Evolutionary conservation across 805 yeast species (phyloP).

Genomic region (Monosporozyma aerobia): DNA sequence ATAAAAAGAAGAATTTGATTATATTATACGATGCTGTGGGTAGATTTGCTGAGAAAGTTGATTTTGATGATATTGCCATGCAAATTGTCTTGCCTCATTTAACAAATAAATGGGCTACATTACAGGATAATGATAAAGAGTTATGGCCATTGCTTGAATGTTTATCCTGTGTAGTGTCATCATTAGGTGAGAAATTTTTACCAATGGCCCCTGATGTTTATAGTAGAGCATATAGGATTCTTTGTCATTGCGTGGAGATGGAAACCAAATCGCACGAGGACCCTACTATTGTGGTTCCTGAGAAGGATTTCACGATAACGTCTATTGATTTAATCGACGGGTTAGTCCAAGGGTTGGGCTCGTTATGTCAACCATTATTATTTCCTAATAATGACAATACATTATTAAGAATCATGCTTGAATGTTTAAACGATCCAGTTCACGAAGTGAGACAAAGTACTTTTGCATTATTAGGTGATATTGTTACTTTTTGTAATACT

Average conservation of each 20-base stretch:
- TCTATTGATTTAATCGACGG: conserved; percentile 89
- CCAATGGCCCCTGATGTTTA: conserved; percentile 86
- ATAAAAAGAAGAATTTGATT: conserved; percentile 74
- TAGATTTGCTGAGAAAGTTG: conserved; percentile 71
- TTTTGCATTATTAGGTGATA: conserved; percentile 83
- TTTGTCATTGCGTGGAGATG: conserved; percentile 56
- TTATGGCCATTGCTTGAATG: conserved; percentile 91
- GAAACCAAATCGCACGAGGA: conserved; percentile 56
- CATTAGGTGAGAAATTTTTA: conserved; percentile 73
- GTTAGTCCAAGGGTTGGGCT: conserved; percentile 76
- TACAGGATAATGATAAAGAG: conserved; percentile 72
- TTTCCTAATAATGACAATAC: conserved; percentile 29
- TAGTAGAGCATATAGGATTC: conserved; percentile 62
- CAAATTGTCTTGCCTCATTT: conserved; percentile 69
- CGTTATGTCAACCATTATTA: conserved; percentile 42
- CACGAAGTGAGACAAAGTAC: conserved; percentile 92
- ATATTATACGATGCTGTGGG: conserved; percentile 85
- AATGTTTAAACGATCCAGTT: conserved; percentile 63
- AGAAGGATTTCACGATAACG: conserved; percentile 83
- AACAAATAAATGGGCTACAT: conserved; percentile 66
- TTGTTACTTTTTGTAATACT: conserved; percentile 53
- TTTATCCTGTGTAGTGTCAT: conserved; percentile 82
- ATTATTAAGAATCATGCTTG: conserved; percentile 52
- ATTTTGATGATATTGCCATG: conserved; percentile 48
- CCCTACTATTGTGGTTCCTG: conserved; percentile 67